These are phyloP conservation scores for Fomitopsis schrenkii DNA, from an alignment of 1,284 basidiomycete species.

Conservation along the genomic window DNA sequence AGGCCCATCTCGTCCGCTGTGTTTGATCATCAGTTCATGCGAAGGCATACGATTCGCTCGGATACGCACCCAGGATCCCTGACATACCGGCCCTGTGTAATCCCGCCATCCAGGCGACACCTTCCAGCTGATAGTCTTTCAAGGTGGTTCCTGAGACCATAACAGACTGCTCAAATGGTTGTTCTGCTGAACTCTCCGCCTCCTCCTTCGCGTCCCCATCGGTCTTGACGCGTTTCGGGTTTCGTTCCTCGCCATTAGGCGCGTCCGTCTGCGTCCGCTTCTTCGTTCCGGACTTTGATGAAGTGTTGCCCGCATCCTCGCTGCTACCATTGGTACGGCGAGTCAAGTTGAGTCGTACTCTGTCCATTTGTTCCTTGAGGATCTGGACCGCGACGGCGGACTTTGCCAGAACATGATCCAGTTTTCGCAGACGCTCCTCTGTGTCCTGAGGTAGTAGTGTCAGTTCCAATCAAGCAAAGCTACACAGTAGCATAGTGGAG, in stretches of 20 bases:
- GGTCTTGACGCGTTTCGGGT: slow-evolving; percentile 24
- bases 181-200: slow-evolving; percentile 18
- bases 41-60: no score
- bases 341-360: slow-evolving; percentile 24
- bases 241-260: slow-evolving; percentile 18
- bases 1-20: slow-evolving; percentile 92
- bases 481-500: neutral
- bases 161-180: slow-evolving; percentile 64
- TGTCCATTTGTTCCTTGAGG: slow-evolving; percentile 62
- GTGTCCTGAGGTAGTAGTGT: slow-evolving; percentile 4
- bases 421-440: slow-evolving; percentile 26
- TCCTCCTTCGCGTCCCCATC: slow-evolving; percentile 11
- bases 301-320: slow-evolving; percentile 8
- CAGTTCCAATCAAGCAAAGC: neutral
- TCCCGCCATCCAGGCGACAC: slow-evolving; percentile 94
- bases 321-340: slow-evolving; percentile 4
- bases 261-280: slow-evolving; percentile 1
- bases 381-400: slow-evolving; percentile 59
- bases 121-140: slow-evolving; percentile 91
- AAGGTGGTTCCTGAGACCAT: slow-evolving; percentile 83
- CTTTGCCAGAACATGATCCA: slow-evolving; percentile 59
- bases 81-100: slow-evolving; percentile 93
- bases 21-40: neutral
- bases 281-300: slow-evolving; percentile 13
- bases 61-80: slow-evolving; percentile 76